A percentile compares a stretch with the other conserved stretches of the same genome.
Evolutionary conservation across 805 yeast species (phyloP).

Genomic region (Zygoascus flipseniorum): DNA sequence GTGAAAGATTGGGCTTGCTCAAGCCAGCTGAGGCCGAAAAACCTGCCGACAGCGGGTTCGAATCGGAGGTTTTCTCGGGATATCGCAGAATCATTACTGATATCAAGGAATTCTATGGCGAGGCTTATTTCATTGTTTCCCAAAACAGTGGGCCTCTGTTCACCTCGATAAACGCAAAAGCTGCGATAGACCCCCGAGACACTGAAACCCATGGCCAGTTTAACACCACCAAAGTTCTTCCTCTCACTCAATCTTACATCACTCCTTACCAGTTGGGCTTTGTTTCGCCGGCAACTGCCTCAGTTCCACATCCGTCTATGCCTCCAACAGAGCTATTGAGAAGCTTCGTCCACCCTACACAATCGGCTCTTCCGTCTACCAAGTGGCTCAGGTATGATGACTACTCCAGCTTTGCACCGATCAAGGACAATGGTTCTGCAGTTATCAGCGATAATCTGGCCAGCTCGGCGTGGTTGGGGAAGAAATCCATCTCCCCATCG

Average conservation of each 20-base stretch:
- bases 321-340: conserved; percentile 46
- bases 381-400: conserved; percentile 53
- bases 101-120: conserved; percentile 83
- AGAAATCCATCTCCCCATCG: background rate
- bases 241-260: conserved; percentile 25
- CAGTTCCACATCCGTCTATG: conserved; percentile 41
- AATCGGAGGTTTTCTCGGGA: conserved; percentile 19
- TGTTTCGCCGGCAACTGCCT: conserved; percentile 37
- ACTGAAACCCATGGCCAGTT: conserved; percentile 61
- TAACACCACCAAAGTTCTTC: conserved; percentile 57
- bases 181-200: conserved; percentile 68
- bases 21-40: conserved; percentile 5
- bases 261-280: conserved; percentile 37
- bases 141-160: conserved; percentile 65
- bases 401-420: conserved; percentile 56
- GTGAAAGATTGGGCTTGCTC: conserved; percentile 21
- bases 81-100: conserved; percentile 38
- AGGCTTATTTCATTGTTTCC: conserved; percentile 53
- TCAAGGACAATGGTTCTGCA: conserved; percentile 49
- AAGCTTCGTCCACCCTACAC: conserved; percentile 29
- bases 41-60: conserved; percentile 11
- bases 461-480: conserved; percentile 29
- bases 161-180: conserved; percentile 60
- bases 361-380: conserved; percentile 47
- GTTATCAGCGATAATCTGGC: conserved; percentile 36